Evolutionary conservation across 164 flowering plant genomes (phyloP), one percentile per base, ranked within the genome.

Genomic region (Saururus chinensis): DNA sequence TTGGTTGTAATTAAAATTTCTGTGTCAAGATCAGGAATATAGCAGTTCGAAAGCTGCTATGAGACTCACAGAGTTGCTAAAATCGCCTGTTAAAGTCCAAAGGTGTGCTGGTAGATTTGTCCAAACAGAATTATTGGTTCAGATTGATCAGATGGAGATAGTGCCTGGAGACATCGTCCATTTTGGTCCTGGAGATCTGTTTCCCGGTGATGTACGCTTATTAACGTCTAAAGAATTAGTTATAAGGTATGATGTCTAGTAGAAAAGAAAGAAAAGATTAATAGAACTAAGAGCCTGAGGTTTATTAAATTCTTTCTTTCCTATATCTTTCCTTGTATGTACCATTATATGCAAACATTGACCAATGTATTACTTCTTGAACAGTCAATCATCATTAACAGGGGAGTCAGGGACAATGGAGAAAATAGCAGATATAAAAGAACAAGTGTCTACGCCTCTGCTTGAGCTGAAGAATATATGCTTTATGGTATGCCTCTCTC

Each of bases 311-410:
- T 11, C 14, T 26, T 24, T 10, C 30, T 23, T 55, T 24, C 22
- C 21, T 20, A 23, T 23, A 9, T 23, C 30, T 55, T 55, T 10
- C 6, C 35, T 17, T 6, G 24, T n/a, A 55, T 55, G 64, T 69
- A 24, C 30, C 19, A 40, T 68, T 42, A 9, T 1, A 55, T 68
- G 52, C 71, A 68, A 61, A 58, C 51, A 54, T 57, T 81, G 73
- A 76, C 77, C 67, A 61, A 35, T 64, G 53, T 73, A 53, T 60
- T 84, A 68, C 70, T 75, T 81, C 68, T 77, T 77, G 74, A 72
- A 80, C 91, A 85, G 95, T 70, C 95, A 87, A 70, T 80, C 95
- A 53, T 87, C 95, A 64, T 75, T 87, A 75, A 85, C 95, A 66
- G 95, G 95, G 37, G 89, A 87, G 83, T 83, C 87, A 20, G 80